Evolutionary conservation across 164 flowering plant genomes (phyloP).

Genomic region (Magnolia officinalis): DNA sequence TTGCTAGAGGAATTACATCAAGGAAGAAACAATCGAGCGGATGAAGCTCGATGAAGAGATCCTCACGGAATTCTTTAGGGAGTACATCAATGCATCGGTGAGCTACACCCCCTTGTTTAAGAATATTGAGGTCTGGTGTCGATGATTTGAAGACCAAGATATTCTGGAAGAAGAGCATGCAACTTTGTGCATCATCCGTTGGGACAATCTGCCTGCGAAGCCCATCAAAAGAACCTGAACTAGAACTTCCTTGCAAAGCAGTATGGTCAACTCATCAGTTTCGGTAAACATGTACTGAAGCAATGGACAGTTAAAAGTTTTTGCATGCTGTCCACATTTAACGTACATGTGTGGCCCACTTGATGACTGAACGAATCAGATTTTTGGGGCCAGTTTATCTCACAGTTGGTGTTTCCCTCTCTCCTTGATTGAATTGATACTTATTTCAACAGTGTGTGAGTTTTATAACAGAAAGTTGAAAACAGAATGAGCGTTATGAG

Average conservation of each 20-base stretch:
- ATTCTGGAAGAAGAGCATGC: background rate
- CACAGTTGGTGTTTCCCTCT: background rate
- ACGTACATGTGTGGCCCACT: background rate
- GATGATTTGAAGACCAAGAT: background rate
- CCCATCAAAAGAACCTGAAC: background rate
- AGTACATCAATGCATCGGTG: slow-evolving; percentile 79
- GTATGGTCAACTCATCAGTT: background rate
- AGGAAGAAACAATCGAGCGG: slow-evolving; percentile 94
- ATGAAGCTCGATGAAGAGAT: slow-evolving; percentile 95
- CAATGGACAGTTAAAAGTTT: background rate
- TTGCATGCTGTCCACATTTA: background rate
- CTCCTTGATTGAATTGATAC: background rate
- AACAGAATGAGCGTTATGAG: slow-evolving; percentile 67
- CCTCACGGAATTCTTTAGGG: slow-evolving; percentile 86
- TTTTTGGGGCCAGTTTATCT: background rate
- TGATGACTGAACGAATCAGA: background rate
- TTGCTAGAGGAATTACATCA: slow-evolving; percentile 70
- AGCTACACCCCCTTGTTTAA: slow-evolving; percentile 24
- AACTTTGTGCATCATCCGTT: background rate
- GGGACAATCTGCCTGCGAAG: background rate
- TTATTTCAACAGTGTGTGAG: background rate
- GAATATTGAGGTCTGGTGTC: background rate
- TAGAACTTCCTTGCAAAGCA: background rate
- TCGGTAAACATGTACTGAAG: background rate
- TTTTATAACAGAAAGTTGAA: slow-evolving; percentile 82